Evolutionary conservation across 768 basidiomycete species (phyloP), one percentile per base, ranked within the genome.

Genomic region (Collybia sordida): DNA sequence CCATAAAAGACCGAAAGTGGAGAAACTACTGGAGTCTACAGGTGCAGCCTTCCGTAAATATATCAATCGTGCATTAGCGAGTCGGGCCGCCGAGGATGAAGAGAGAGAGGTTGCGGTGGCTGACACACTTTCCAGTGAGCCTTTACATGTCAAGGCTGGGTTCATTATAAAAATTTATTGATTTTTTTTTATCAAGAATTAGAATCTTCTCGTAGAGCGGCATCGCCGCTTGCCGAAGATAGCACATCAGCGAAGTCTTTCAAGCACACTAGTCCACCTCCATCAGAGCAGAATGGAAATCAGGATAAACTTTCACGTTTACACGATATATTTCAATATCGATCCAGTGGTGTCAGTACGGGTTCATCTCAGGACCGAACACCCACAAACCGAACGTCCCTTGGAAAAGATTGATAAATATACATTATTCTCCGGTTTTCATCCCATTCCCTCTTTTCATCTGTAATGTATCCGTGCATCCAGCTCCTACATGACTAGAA

Each of bases 41-140:
- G 93, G 93, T 1, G 81, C 89, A 17, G 90, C 90, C 6, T 96
- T 95, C 74, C 81, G 90, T 43, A 93, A 93, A 61, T 96, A 96
- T 61, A 91, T 95, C 59, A 88, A 83, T 27, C 82, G 93, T 39
- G 93, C 93, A 1, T 69, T 95, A 19, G 92, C 91, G 0, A 93
- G 83, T 62, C 78, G 92, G 48, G 90, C 90, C n/a, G 85, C 87
- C 8, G 90, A 93, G 60, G 92, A 94, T 58, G 78, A 88, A 56
- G 90, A 92, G 65, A 72, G 90, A 58, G 80, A 83, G 45, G 84
- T 81, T 24, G 89, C 85, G 6, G 89, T 92, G n/a, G 81, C 88
- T n/a, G 82, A 88, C 58, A 90, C 90, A 1, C 64, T 93, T 36
- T 87, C 86, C 3, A 89, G 90, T 93, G 60, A 57, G 87, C 74